A percentile compares a stretch with the other conserved stretches of the same genome.
phyloP scores from a whole-genome alignment of 139 green algal species.

The Pseudopediastrum boryanum region DNA sequence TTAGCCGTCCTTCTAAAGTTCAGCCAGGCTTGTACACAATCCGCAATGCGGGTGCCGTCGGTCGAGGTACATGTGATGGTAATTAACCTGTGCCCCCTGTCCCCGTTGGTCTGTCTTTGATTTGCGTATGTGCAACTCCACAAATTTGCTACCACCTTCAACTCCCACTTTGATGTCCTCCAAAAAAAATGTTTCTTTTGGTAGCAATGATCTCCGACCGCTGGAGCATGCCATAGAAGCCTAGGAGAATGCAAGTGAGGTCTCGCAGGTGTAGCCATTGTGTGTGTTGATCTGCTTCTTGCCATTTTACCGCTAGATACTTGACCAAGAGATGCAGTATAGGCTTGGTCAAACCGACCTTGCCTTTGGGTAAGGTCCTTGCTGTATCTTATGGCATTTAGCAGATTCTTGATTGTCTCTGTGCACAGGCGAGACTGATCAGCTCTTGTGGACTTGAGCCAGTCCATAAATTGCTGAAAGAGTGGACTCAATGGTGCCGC shows the following conservation, averaged over 20 bases:
- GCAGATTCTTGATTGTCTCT: neutral
- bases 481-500: slow-evolving; percentile 2
- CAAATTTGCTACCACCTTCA: neutral
- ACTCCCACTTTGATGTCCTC: neutral
- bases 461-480: neutral
- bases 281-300: neutral
- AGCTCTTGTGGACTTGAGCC: neutral
- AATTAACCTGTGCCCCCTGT: neutral
- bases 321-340: neutral
- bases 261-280: neutral
- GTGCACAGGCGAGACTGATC: neutral
- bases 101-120: neutral
- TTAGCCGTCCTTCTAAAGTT: neutral
- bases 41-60: neutral
- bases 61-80: neutral
- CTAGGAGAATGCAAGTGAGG: neutral
- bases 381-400: neutral
- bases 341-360: neutral
- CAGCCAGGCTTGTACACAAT: neutral
- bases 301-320: neutral
- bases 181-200: too few species aligned
- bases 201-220: slow-evolving; percentile 4
- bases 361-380: neutral
- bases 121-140: neutral
- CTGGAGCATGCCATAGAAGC: slow-evolving; percentile 14